These are phyloP conservation scores for Cutaneotrichosporon spelunceum DNA, from an alignment of 1,284 basidiomycete species.

Conservation along the genomic window DNA sequence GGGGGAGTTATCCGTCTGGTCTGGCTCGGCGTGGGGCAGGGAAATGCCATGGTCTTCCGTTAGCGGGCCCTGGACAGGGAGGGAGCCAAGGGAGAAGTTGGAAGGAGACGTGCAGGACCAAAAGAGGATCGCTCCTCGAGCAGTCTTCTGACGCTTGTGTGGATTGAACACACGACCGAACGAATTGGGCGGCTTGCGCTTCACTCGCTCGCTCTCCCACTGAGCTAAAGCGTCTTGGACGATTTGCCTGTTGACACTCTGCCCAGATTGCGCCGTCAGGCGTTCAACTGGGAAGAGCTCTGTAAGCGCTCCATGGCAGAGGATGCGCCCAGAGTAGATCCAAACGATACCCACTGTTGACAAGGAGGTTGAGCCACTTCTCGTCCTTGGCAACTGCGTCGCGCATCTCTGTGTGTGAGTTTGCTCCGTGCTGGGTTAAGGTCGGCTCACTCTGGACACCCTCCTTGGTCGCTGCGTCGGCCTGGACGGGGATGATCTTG, in stretches of 20 bases:
- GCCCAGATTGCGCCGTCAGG: neutral
- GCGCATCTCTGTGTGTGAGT: conserved; percentile 11
- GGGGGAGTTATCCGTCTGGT: conserved; percentile 39
- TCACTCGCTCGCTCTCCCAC: conserved; percentile 7
- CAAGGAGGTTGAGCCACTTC: conserved; percentile 15
- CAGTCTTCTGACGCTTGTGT: conserved; percentile 4
- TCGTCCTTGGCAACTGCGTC: conserved; percentile 12
- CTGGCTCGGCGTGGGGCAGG: neutral
- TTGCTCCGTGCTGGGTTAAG: no score
- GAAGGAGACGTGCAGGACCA: neutral
- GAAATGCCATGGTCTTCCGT: conserved; percentile 15
- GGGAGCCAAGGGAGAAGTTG: neutral
- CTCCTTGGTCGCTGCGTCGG: conserved; percentile 17
- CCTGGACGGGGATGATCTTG: conserved; percentile 15
- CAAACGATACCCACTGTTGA: conserved; percentile 9
- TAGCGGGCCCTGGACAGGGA: neutral
- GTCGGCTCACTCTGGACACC: conserved; percentile 11
- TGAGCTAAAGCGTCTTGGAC: conserved; percentile 5
- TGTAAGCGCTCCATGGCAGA: neutral
- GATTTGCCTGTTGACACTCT: neutral
- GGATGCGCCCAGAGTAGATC: neutral
- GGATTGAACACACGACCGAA: conserved; percentile 7
- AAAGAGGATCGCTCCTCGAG: conserved; percentile 2
- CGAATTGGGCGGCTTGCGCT: conserved; percentile 5
- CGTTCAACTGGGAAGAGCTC: neutral